Conservation (phyloP, 768 basidiomycete species). For the Pleurotus eryngii region DNA sequence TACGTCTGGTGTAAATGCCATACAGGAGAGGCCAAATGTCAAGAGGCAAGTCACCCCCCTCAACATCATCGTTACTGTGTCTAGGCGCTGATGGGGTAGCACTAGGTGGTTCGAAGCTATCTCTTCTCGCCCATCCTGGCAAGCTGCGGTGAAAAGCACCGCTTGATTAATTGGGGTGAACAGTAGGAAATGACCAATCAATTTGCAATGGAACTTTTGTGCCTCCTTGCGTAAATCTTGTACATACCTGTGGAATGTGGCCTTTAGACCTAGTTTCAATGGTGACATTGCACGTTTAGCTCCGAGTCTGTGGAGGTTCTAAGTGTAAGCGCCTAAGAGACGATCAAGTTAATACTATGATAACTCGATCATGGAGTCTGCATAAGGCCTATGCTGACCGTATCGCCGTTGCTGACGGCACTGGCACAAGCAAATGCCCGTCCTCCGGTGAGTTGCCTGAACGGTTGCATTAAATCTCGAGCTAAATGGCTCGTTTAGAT, state of each 20-base stretch:
- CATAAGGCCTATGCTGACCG: not conserved
- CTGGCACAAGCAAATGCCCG: not conserved
- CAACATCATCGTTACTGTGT: not conserved
- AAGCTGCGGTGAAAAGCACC: slow-evolving; percentile 27
- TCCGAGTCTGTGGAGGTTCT: too few species aligned
- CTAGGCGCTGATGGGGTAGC: not conserved
- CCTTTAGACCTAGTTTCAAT: too few species aligned
- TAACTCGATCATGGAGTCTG: too few species aligned
- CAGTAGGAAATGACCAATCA: too few species aligned
- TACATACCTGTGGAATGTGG: too few species aligned
- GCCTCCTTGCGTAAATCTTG: too few species aligned
- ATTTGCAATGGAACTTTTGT: too few species aligned
- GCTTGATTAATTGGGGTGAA: not conserved
- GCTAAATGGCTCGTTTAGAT: not conserved
- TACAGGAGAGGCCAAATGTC: slow-evolving; percentile 40
- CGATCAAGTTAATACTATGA: too few species aligned
- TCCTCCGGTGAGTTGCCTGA: not conserved
- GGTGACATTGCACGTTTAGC: too few species aligned
- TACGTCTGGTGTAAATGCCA: slow-evolving; percentile 20
- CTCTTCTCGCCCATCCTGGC: slow-evolving; percentile 43
- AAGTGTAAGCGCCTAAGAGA: too few species aligned
- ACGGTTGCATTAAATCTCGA: not conserved
- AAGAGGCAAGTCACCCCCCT: slow-evolving; percentile 26
- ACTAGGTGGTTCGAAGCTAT: slow-evolving; percentile 30
- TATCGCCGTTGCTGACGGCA: not conserved